These are phyloP conservation scores for Evansstolkia leycettana DNA, from an alignment of 495 filamentous ascomycete genomes.

Conservation along the genomic window DNA sequence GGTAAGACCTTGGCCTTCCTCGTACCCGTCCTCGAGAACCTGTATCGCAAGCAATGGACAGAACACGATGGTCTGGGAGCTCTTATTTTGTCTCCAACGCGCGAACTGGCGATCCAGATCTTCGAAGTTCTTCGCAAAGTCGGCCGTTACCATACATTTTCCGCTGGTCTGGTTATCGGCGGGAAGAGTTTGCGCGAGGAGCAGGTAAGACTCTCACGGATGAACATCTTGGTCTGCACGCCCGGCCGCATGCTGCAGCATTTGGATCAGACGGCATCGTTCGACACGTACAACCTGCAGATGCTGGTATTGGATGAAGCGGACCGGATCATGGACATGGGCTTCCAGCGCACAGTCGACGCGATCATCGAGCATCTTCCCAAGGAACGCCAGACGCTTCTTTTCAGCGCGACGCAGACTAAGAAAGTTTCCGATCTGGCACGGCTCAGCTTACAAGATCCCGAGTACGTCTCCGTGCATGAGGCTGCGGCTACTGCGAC, in stretches of 20 bases:
- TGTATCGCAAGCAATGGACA: constrained; percentile 86
- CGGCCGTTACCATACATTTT: constrained; percentile 80
- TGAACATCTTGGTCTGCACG: constrained; percentile 98
- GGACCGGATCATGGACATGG: constrained; percentile 96
- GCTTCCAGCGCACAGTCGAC: constrained; percentile 83
- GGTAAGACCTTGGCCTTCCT: constrained; percentile 95
- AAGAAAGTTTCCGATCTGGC: constrained; percentile 88
- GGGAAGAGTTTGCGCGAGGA: constrained; percentile 86
- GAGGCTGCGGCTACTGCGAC: constrained; percentile 73
- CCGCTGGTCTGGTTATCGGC: constrained; percentile 90
- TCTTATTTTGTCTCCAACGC: constrained; percentile 84
- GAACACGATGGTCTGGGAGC: constrained; percentile 86
- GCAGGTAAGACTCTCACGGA: constrained; percentile 69
- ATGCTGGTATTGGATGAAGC: constrained; percentile 94
- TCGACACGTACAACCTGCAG: constrained; percentile 82
- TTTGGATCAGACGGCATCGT: constrained; percentile 82
- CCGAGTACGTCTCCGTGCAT: constrained; percentile 91
- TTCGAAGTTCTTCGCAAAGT: constrained; percentile 91
- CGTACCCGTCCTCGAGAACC: constrained; percentile 81
- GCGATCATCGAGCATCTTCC: constrained; percentile 90
- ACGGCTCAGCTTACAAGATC: constrained; percentile 72
- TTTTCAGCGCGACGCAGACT: constrained; percentile 95
- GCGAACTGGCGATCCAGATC: constrained; percentile 93
- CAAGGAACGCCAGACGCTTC: constrained; percentile 72
- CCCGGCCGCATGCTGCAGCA: constrained; percentile 93